Evolutionary conservation across 2,329 filamentous ascomycete species (phyloP).

Genomic region (Trichoderma polysporum): DNA sequence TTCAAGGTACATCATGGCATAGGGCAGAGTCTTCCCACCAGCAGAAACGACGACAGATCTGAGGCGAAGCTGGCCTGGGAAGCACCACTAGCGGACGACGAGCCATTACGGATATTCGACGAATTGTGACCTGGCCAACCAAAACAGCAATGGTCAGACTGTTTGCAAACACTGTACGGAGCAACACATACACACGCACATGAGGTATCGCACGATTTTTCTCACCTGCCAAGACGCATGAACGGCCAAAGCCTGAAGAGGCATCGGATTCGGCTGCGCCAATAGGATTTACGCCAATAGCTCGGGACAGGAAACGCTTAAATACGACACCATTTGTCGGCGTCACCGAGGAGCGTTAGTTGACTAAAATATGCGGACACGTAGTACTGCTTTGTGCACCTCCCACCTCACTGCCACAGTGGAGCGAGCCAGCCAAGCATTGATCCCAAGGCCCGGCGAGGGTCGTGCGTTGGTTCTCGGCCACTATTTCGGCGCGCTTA

Average conservation of each 20-base stretch:
- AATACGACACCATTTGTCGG: constrained; percentile 10
- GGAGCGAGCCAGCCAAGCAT: constrained; percentile 11
- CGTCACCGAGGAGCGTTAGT: constrained; percentile 7
- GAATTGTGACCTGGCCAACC: constrained; percentile 39
- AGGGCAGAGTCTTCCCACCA: constrained; percentile 22
- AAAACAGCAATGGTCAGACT: neutral
- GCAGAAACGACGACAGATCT: constrained; percentile 25
- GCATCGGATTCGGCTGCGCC: neutral
- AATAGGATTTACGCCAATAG: constrained; percentile 4
- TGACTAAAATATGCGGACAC: constrained; percentile 5
- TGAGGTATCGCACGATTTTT: neutral
- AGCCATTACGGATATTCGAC: constrained; percentile 46
- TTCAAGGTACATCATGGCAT: constrained; percentile 18
- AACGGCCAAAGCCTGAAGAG: neutral
- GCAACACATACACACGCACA: neutral
- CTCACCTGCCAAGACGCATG: neutral
- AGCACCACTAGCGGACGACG: constrained; percentile 33
- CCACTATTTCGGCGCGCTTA: neutral
- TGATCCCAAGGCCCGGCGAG: neutral
- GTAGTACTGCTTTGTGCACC: constrained; percentile 2
- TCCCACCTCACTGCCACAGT: constrained; percentile 19
- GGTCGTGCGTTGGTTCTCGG: neutral
- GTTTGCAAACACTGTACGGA: neutral
- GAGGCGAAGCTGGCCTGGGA: constrained; percentile 30
- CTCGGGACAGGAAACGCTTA: neutral